Base-by-base conservation (phyloP, 2,329 filamentous ascomycete species). In the Fusarium subglutinans region DNA sequence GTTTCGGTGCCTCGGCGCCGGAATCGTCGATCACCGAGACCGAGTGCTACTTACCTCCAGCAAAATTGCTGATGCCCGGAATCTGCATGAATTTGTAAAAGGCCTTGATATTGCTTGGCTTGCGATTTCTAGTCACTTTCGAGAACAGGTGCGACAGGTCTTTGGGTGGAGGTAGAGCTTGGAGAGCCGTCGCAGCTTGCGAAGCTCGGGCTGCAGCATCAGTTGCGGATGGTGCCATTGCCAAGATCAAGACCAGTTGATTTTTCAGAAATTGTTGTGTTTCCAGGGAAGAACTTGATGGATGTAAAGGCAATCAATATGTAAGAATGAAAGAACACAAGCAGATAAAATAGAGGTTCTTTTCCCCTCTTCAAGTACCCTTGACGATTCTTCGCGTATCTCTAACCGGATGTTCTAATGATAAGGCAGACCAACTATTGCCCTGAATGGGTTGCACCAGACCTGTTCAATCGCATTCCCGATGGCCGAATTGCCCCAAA, bases 81-180 rank as follows among this genome's bases (percentile, higher is more conserved):
- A 91, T 89, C 74, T 80, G 72, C 77, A 96, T 96, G 83, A 94
- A 97, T 82, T 94, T 94, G 86, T 98, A 98, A 82, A 95, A 94
- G 43, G 87, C 80, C 85, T 98, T 98, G 81, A 97, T 88, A 48
- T 85, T 85, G 79, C 91, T 96, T 12, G 89, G 85, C 12, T 85
- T 76, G 14, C 94, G 88, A 53, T 89, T 87, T 78, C 88, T 91
- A 54, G 94, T 92, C 50, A 90, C 87, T 65, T 90, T 86, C 2
- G 94, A 95, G 76, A 91, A 92, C 80, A 95, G 92, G 80, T 98
- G 94, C 76, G 91, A 92, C 69, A 98, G 86, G 81, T 98, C 93
- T 75, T 90, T 84, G 11, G 95, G 94, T 65, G 73, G 73, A 41
- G 75, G 72, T 43, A 75, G 58, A 45, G 62, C 53, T 54, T 69